A percentile compares a stretch with the other conserved stretches of the same genome.
Conservation (phyloP, 345 rosid species). For the Eucalyptus coolabah region DNA sequence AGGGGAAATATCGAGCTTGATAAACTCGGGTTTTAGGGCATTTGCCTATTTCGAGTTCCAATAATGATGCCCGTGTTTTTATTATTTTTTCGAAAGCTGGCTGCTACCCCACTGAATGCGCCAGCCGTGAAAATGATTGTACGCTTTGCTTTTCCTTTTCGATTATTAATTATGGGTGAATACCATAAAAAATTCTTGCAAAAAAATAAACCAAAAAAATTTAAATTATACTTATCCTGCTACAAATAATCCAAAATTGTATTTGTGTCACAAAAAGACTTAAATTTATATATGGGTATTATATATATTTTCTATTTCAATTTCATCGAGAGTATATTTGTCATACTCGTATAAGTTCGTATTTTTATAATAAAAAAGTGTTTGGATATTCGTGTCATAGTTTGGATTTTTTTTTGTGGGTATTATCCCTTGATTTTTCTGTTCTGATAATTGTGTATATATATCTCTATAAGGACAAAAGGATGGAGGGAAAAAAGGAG, state of each 20-base stretch:
- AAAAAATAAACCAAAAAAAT: too few relatives aligned
- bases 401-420: too few relatives aligned
- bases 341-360: fast-evolving
- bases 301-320: too few relatives aligned
- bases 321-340: too few relatives aligned
- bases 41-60: background rate
- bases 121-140: background rate
- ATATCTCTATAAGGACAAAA: background rate
- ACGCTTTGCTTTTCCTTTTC: background rate
- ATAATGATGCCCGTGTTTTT: background rate
- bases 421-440: background rate
- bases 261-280: too few relatives aligned
- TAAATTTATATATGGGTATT: too few relatives aligned
- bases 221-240: too few relatives aligned
- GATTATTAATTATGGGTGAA: background rate
- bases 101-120: background rate
- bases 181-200: too few relatives aligned
- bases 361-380: too few relatives aligned
- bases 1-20: background rate
- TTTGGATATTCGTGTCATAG: too few relatives aligned
- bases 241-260: too few relatives aligned
- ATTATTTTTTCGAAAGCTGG: background rate
- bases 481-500: background rate
- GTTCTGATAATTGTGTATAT: background rate
- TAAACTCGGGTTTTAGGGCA: background rate